A percentile compares a stretch with the other conserved stretches of the same genome.
phyloP scores from a whole-genome alignment of 805 yeast genomes.

The Teunomyces stri region DNA sequence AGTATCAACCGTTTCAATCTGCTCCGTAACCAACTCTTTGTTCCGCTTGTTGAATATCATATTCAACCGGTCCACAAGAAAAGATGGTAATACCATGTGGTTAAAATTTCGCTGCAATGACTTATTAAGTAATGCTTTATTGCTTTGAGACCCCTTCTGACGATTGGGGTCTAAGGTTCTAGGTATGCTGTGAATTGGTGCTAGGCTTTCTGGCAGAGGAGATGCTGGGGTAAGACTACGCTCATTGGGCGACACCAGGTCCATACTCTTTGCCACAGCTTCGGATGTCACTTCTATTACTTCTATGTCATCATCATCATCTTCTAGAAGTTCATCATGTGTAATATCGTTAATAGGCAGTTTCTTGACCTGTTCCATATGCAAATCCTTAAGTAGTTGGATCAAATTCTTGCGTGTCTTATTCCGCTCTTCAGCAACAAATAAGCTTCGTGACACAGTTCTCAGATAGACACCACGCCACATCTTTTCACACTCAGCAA shows the following conservation, averaged over 20 bases:
- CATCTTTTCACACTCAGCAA: conserved; percentile 44
- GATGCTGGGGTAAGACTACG: background rate
- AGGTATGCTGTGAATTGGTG: background rate
- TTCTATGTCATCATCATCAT: conserved; percentile 21
- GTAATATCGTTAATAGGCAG: background rate
- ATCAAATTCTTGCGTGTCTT: conserved; percentile 27
- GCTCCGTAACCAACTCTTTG: conserved; percentile 2
- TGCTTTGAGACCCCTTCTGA: background rate
- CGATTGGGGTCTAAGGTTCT: conserved; percentile 1
- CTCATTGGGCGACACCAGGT: background rate
- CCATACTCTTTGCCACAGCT: background rate
- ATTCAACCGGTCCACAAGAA: conserved; percentile 5
- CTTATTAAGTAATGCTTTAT: background rate
- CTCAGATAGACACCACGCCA: conserved; percentile 39
- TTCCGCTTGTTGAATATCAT: conserved; percentile 6
- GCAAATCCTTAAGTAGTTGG: conserved; percentile 21
- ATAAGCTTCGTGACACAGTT: conserved; percentile 15
- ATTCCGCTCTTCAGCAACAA: conserved; percentile 28
- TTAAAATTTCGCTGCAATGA: conserved; percentile 5
- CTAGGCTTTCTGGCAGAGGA: too few species aligned
- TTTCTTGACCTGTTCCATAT: conserved; percentile 14
- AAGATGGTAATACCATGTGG: background rate
- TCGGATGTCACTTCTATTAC: conserved; percentile 11
- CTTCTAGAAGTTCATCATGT: conserved; percentile 6
- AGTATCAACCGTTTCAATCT: background rate